phyloP scores from a whole-genome alignment of 345 rosid genomes.

The Eutrema japonicum region DNA sequence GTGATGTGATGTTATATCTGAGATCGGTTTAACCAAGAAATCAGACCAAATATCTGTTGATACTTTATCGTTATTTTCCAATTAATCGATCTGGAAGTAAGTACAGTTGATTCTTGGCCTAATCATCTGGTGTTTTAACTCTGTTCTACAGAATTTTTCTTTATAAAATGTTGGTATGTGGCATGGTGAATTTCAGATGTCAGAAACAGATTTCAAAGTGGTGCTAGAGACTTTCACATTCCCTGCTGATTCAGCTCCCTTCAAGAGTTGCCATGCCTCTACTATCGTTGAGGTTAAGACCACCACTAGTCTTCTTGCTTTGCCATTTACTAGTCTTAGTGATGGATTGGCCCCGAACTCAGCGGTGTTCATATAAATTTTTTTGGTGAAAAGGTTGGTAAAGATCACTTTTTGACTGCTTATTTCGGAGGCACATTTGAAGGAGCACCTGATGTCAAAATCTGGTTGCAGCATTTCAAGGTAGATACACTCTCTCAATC shows the following conservation, averaged over 20 bases:
- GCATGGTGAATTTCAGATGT: constrained; percentile 28
- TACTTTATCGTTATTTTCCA: neutral
- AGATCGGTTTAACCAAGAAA: neutral
- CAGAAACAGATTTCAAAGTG: constrained; percentile 45
- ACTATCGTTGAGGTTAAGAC: constrained; percentile 76
- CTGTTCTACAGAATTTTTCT: neutral
- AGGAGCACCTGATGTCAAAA: constrained; percentile 50
- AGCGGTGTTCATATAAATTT: neutral
- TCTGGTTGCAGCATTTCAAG: constrained; percentile 52
- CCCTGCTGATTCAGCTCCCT: constrained; percentile 70
- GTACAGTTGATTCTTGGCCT: constrained; percentile 1
- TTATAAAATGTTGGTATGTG: constrained; percentile 8
- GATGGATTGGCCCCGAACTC: neutral
- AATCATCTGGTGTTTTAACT: neutral
- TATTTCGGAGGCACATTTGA: constrained; percentile 46
- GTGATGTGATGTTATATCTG: constrained; percentile 4
- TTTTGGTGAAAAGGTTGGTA: constrained; percentile 53
- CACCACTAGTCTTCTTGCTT: constrained; percentile 12
- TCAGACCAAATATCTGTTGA: neutral
- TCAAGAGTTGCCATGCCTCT: constrained; percentile 88
- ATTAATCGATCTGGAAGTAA: neutral
- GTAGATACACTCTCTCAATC: constrained; percentile 36
- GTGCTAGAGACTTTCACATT: constrained; percentile 69
- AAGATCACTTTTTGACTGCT: constrained; percentile 77
- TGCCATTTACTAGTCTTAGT: neutral